Conservation (phyloP, 73 alveolate genomes). For the Stentor roeselii region DNA sequence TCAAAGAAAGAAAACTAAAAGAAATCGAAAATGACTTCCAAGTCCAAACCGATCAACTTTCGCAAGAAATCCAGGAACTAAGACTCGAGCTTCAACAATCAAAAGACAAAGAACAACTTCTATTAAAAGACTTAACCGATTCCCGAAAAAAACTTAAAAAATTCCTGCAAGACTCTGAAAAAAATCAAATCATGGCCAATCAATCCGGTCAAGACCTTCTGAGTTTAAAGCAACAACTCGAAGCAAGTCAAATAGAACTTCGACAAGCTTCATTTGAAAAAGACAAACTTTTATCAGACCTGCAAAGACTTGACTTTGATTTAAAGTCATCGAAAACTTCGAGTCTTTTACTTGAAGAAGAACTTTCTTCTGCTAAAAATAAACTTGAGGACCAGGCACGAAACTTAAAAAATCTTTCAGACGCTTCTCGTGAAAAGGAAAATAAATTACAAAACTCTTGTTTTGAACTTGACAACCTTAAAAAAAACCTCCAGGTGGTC, state of each 20-base stretch:
- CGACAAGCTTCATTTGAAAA: not conserved
- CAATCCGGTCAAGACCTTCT: not conserved
- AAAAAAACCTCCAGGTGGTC: not conserved
- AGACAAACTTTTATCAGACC: not conserved
- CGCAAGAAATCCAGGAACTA: not conserved
- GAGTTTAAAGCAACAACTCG: not conserved
- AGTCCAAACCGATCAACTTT: not conserved
- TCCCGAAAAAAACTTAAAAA: not conserved
- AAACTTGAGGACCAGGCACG: not conserved
- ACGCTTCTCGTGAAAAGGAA: not conserved
- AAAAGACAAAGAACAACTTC: not conserved
- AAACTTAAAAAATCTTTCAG: not conserved
- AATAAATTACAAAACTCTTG: conserved; percentile 14
- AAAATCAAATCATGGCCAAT: not conserved
- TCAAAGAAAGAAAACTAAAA: not conserved
- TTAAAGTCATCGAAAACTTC: not conserved
- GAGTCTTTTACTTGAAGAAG: not conserved
- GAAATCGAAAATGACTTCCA: not conserved
- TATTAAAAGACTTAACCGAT: not conserved
- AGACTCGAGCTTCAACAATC: not conserved
- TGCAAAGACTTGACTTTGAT: not conserved
- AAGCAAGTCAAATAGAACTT: not conserved
- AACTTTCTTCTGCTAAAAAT: not conserved
- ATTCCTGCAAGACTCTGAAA: not conserved
- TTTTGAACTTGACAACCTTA: not conserved